Evolutionary conservation across 2,329 filamentous ascomycete genomes (phyloP).

Genomic region (Celoporthe dispersa): DNA sequence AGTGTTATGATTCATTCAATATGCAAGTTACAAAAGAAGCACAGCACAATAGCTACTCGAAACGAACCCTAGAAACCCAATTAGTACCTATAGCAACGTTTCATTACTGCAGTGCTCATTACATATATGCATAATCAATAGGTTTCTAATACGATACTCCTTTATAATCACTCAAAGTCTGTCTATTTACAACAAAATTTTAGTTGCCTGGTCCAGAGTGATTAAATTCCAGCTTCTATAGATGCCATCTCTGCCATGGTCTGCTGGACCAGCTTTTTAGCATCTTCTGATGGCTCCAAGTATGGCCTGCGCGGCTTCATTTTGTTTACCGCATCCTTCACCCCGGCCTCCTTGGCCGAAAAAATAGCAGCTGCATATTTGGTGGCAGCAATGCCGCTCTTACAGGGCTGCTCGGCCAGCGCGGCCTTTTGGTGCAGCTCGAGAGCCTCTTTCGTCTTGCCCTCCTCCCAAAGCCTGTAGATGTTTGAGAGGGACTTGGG

Average conservation of each 20-base stretch:
- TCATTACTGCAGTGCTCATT: too few species aligned
- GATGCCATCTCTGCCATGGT: slow-evolving; percentile 50
- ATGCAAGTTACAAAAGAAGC: too few species aligned
- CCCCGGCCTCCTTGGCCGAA: slow-evolving; percentile 62
- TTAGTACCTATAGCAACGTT: too few species aligned
- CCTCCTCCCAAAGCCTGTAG: slow-evolving; percentile 64
- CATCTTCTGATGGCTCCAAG: slow-evolving; percentile 49
- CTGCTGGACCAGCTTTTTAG: slow-evolving; percentile 46
- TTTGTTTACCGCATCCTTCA: slow-evolving; percentile 62
- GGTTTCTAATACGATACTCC: too few species aligned
- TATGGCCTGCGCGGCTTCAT: slow-evolving; percentile 67
- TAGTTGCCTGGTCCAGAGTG: not conserved
- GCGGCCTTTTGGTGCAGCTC: slow-evolving; percentile 64
- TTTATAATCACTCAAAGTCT: too few species aligned
- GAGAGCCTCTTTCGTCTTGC: slow-evolving; percentile 62
- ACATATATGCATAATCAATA: too few species aligned
- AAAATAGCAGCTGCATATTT: slow-evolving; percentile 70
- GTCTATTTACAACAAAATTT: too few species aligned
- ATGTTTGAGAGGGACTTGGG: slow-evolving; percentile 61
- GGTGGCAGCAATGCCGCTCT: slow-evolving; percentile 68
- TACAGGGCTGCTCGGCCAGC: slow-evolving; percentile 67
- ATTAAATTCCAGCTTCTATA: slow-evolving; percentile 40
- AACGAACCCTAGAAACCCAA: too few species aligned
- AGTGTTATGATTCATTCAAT: too few species aligned
- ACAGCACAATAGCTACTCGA: too few species aligned